These are phyloP conservation scores for Peniophora sp. DNA, from an alignment of 1,284 basidiomycete genomes.

Conservation along the genomic window DNA sequence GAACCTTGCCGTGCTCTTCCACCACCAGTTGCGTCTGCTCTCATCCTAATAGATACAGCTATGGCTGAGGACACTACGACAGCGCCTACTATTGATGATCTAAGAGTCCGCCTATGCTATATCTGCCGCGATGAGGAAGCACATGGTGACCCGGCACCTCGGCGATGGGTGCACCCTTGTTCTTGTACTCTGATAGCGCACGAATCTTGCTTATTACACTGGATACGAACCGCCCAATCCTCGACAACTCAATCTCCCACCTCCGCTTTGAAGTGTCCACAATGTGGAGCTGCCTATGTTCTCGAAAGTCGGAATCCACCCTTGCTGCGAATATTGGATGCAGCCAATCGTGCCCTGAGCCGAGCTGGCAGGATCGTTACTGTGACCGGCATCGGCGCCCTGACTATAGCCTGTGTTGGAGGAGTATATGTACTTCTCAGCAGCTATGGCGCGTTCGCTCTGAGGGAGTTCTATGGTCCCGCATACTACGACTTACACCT, in stretches of 20 bases:
- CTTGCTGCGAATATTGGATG: conserved; percentile 40
- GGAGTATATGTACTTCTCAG: conserved; percentile 20
- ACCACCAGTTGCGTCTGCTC: no score
- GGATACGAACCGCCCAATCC: conserved; percentile 63
- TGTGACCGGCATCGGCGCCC: conserved; percentile 33
- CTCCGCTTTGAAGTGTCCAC: conserved; percentile 71
- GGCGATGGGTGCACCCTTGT: conserved; percentile 71
- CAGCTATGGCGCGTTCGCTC: conserved; percentile 62
- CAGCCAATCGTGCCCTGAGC: conserved; percentile 39
- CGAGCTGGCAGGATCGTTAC: conserved; percentile 43
- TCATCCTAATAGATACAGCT: no score
- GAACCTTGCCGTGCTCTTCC: no score
- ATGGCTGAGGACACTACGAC: not conserved
- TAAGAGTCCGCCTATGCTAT: conserved; percentile 53
- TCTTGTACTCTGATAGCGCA: conserved; percentile 73
- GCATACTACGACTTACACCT: conserved; percentile 55
- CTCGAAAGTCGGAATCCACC: conserved; percentile 54
- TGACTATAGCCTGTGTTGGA: conserved; percentile 33
- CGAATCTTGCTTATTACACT: conserved; percentile 66
- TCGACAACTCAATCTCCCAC: conserved; percentile 34
- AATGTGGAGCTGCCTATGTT: conserved; percentile 60
- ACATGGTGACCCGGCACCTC: conserved; percentile 39
- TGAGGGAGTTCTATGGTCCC: conserved; percentile 58
- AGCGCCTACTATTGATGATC: conserved; percentile 24
- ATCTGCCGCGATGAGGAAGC: conserved; percentile 70